Evolutionary conservation across 2,329 filamentous ascomycete species (phyloP).

Genomic region (Biscogniauxia mediterranea): DNA sequence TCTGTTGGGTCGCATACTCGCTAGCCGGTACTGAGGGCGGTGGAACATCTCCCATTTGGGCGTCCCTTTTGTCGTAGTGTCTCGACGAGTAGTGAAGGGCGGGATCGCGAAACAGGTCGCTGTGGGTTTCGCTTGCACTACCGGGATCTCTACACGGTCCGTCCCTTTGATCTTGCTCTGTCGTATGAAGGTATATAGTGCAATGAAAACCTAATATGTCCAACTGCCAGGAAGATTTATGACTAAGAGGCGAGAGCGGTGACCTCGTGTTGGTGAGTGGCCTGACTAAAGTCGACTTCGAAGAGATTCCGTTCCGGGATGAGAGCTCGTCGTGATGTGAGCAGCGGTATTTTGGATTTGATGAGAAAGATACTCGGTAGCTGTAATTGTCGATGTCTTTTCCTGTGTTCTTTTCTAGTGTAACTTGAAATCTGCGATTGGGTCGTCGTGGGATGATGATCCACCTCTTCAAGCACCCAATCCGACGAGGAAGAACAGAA

Average conservation of each 20-base stretch:
- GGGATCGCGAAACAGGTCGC: conserved; percentile 15
- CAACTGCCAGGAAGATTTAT: conserved; percentile 11
- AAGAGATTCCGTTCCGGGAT: conserved; percentile 11
- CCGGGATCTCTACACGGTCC: background rate
- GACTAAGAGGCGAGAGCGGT: conserved; percentile 9
- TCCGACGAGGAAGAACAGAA: conserved; percentile 17
- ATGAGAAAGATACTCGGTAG: conserved; percentile 19
- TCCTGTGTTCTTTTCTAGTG: conserved; percentile 21
- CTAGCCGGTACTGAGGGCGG: conserved; percentile 27
- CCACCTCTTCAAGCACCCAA: conserved; percentile 18
- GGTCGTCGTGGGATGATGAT: conserved; percentile 16
- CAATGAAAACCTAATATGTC: background rate
- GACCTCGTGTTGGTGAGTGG: conserved; percentile 12
- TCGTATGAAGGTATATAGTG: background rate
- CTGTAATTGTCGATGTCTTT: conserved; percentile 5
- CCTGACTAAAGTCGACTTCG: conserved; percentile 23
- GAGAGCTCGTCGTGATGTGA: conserved; percentile 17
- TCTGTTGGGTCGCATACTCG: conserved; percentile 29
- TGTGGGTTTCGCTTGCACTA: conserved; percentile 5
- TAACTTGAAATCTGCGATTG: conserved; percentile 16
- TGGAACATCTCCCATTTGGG: conserved; percentile 37
- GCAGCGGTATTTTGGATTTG: conserved; percentile 9
- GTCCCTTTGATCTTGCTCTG: background rate
- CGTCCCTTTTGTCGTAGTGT: conserved; percentile 12
- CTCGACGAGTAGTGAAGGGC: conserved; percentile 13